Conservation (phyloP, 2,329 filamentous ascomycete genomes). For the Calonectria hongkongensis region DNA sequence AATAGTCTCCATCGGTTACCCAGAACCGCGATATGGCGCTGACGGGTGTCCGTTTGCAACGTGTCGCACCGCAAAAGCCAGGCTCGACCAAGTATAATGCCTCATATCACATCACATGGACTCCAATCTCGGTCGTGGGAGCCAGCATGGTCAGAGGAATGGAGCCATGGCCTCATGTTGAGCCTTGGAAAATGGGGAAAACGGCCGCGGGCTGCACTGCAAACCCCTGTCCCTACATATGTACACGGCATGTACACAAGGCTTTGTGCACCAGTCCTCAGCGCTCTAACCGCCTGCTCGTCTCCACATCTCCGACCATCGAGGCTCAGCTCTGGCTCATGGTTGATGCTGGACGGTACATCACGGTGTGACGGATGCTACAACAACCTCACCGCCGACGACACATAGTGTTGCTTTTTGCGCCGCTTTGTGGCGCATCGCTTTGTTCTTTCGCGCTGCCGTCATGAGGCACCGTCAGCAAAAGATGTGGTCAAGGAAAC, state of each 20-base stretch:
- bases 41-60: constrained; percentile 30
- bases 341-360: constrained; percentile 25
- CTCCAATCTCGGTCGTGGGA: constrained; percentile 46
- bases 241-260: constrained; percentile 31
- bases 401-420: constrained; percentile 25
- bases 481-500: constrained; percentile 6
- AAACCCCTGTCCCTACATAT: constrained; percentile 43
- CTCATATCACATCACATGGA: constrained; percentile 41
- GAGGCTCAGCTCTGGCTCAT: constrained; percentile 27
- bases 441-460: background rate
- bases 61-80: constrained; percentile 31
- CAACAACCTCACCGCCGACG: background rate
- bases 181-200: constrained; percentile 45
- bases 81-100: constrained; percentile 32
- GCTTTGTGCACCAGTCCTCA: constrained; percentile 29
- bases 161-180: constrained; percentile 46
- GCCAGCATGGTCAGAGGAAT: constrained; percentile 45
- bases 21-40: constrained; percentile 25
- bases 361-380: constrained; percentile 30
- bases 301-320: constrained; percentile 34
- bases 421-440: constrained; percentile 28
- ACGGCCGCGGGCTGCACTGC: constrained; percentile 43
- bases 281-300: constrained; percentile 21
- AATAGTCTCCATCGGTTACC: constrained; percentile 11
- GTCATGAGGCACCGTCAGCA: constrained; percentile 13